Base-by-base conservation (phyloP, 495 filamentous ascomycete genomes). In the Neurospora discreta region DNA sequence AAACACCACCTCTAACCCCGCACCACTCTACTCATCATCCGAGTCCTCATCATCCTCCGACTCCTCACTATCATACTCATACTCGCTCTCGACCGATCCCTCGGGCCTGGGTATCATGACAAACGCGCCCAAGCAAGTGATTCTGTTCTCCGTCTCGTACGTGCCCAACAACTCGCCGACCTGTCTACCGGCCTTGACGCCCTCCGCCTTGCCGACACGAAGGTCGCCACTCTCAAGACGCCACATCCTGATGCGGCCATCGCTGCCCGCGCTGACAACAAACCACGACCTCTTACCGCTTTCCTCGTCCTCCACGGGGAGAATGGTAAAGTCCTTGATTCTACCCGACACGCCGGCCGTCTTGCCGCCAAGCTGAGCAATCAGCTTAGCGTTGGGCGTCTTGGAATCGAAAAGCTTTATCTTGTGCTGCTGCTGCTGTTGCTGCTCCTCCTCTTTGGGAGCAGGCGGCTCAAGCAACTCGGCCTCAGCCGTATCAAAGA, bases 121-220 rank as follows among this genome's bases (percentile, higher is more conserved):
- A 79, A 97, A 98, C 58, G 91, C 90, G 71, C 85, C 89, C 74
- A 99, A 71, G 79, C 95, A 99, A 13, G 94, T 99, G 72, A 99
- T 94, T 68, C 95, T 86, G 78, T 94, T 91, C 40, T 90, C 89
- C 9, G 94, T 98, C 78, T 93, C 90, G 74, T 94, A 94, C 70
- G 88, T 90, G 15, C 88, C 93, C 60, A 97, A 76, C 43, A 97
- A 80, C 72, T 82, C 86, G 40, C 94, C 95, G 30, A 93, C 81
- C 74, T 92, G 89, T 73, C 85, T 84, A 26, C 71, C 70, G 33
- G 78, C 70, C 69, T 78, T 75, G 6, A 18, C 1, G 3, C n/a
- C 4, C 52, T 69, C 71, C 20, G 74, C 77, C n/a, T 70, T 73
- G 10, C 77, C 71, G 13, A 74, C 73, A 69, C 75, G 71, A 40